Percentiles rank a stretch among this genome's conserved stretches.
Conservation (phyloP, 2,329 filamentous ascomycete species). For the Biscogniauxia mediterranea region DNA sequence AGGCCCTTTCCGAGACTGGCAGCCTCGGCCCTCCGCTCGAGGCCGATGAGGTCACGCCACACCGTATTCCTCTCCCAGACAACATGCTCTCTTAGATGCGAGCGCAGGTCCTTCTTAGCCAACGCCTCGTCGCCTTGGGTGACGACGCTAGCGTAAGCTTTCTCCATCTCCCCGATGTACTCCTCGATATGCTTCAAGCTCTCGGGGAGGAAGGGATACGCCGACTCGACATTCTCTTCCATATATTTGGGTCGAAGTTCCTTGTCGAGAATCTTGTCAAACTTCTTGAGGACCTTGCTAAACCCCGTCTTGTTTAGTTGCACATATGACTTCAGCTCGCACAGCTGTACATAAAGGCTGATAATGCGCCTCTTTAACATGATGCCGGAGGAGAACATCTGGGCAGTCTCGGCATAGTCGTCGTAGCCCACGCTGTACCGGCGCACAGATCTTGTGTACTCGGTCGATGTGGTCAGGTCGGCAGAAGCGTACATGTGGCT, state of each 20-base stretch:
- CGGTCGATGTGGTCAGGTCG: constrained; percentile 62
- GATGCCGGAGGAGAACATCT: constrained; percentile 66
- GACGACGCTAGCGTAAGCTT: constrained; percentile 76
- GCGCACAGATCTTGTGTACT: constrained; percentile 54
- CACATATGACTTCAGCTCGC: constrained; percentile 92
- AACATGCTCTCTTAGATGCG: constrained; percentile 92
- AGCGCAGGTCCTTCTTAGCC: constrained; percentile 80
- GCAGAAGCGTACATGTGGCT: constrained; percentile 40
- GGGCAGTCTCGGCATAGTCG: constrained; percentile 74
- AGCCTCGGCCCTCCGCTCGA: constrained; percentile 92
- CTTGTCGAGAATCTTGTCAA: constrained; percentile 90
- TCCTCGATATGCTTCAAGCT: constrained; percentile 71
- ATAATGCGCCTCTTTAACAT: constrained; percentile 91
- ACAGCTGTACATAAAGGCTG: constrained; percentile 84
- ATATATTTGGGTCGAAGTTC: constrained; percentile 78
- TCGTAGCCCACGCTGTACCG: constrained; percentile 70
- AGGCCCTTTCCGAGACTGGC: constrained; percentile 86
- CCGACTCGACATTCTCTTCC: constrained; percentile 67
- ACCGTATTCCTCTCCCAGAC: constrained; percentile 99
- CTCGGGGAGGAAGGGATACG: constrained; percentile 75
- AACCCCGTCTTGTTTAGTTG: constrained; percentile 97
- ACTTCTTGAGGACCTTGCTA: constrained; percentile 95
- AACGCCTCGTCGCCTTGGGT: constrained; percentile 75
- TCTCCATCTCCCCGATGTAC: constrained; percentile 72
- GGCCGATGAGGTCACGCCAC: constrained; percentile 98